A percentile compares a stretch with the other conserved stretches of the same genome.
phyloP scores from a whole-genome alignment of 1,284 basidiomycete genomes.

The Austroboletus niveus region DNA sequence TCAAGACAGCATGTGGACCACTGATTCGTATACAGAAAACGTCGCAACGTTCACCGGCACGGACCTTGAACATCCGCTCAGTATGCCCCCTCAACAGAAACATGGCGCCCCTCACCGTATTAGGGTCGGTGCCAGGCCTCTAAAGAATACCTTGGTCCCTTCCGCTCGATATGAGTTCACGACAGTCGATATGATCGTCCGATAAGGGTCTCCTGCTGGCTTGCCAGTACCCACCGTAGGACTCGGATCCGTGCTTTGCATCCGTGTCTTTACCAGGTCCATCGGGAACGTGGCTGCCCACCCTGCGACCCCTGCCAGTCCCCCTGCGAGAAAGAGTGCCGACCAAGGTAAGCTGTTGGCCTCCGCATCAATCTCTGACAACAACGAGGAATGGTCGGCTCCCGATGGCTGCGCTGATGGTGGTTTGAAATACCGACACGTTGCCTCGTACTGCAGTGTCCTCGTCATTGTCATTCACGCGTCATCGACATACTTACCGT shows the following conservation, averaged over 20 bases:
- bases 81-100: too few relatives aligned
- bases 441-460: conserved; percentile 64
- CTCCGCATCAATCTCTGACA: conserved; percentile 47
- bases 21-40: conserved; percentile 50
- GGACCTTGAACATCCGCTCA: conserved; percentile 18
- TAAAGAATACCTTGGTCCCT: conserved; percentile 68
- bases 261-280: conserved; percentile 84
- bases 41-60: conserved; percentile 58
- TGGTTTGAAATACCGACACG: conserved; percentile 56
- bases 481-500: conserved; percentile 43
- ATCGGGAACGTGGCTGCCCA: conserved; percentile 80
- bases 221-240: background rate
- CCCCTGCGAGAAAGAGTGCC: conserved; percentile 73
- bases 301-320: conserved; percentile 68
- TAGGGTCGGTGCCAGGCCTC: conserved; percentile 75
- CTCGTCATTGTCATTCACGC: background rate
- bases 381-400: conserved; percentile 38
- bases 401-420: conserved; percentile 2
- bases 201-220: conserved; percentile 44
- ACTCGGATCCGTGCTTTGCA: conserved; percentile 53
- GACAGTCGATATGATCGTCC: conserved; percentile 55
- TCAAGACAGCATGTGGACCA: conserved; percentile 20
- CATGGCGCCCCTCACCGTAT: conserved; percentile 56
- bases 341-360: conserved; percentile 46
- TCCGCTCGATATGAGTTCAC: conserved; percentile 62